Evolutionary conservation across 2,329 filamentous ascomycete genomes (phyloP), one percentile per base, ranked within the genome.

Genomic region (Parastagonospora nodorum): DNA sequence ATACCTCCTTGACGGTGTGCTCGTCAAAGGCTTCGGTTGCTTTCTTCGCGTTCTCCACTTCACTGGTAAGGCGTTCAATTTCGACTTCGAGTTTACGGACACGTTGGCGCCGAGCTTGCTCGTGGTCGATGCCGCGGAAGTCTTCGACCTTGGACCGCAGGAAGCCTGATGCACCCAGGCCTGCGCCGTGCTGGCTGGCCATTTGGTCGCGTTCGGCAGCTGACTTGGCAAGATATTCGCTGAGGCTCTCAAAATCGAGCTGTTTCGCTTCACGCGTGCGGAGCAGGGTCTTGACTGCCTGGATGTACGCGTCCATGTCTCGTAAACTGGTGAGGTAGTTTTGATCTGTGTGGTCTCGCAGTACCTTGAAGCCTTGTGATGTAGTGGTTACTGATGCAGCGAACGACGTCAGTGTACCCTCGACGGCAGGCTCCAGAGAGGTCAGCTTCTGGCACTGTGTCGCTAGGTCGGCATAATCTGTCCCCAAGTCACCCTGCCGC

Each of bases 261-360:
- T 99, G 94, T 73, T 99, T 99, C 77, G 95, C 92, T 77, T 99
- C 94, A 31, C 94, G 88, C 1, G 90, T 90, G 74, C 96, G 96
- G 57, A 99, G 85, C 5, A 99, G 86, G 19, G 85, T 82, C 74
- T 96, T 96, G 40, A 97, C 80, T 0, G 92, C 88, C n/a, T 84
- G 78, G 59, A 92, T 93, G 75, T 97, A 99, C 24, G 92, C 88
- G 65, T 95, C 90, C 92, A 97, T 96, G 76, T 99, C 94, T 43
- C 92, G 86, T 45, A 99, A 81, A 48, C 88, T 93, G 60, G 91
- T 90, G 1, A 99, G 85, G 71, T 99, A 99, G 74, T 97, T 92
- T 66, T 96, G 92, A 70, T 99, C 94, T 0, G 93, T 97, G 66
- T 92, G 84, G 55, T 97, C 92, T 68, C 91, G 90, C 52, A 99